Conservation (phyloP, 768 basidiomycete species). For the Gymnopilus dilepis region DNA sequence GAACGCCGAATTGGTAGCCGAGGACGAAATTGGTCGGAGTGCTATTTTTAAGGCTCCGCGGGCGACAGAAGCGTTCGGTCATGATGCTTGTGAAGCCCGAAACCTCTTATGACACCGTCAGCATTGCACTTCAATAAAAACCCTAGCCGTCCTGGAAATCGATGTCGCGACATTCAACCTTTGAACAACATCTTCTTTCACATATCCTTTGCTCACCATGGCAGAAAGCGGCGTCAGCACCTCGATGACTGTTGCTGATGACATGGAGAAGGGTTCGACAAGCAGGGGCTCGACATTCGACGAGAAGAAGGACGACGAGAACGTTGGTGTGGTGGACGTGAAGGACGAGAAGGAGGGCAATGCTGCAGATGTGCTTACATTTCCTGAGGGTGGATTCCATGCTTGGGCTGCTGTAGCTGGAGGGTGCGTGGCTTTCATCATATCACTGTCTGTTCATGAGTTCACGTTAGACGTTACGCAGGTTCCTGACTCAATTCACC, state of each 20-base stretch:
- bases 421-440: slow-evolving; percentile 33
- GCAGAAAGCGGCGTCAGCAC: not conserved
- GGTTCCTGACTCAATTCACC: slow-evolving; percentile 44
- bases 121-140: not conserved
- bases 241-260: not conserved
- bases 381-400: slow-evolving; percentile 46
- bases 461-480: slow-evolving; percentile 21
- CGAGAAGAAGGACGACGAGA: not conserved
- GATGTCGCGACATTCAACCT: not conserved
- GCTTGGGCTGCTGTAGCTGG: slow-evolving; percentile 47
- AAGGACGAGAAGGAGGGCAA: not conserved
- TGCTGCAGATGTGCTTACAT: slow-evolving; percentile 3
- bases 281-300: not conserved
- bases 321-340: not conserved
- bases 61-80: not conserved
- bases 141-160: not conserved
- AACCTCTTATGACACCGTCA: not conserved
- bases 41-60: not conserved
- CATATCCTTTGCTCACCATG: not conserved
- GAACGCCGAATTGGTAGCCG: no score
- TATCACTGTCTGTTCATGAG: not conserved
- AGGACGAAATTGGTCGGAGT: not conserved
- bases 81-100: not conserved
- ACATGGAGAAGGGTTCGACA: not conserved
- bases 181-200: not conserved